Base-by-base conservation (phyloP, 2,329 filamentous ascomycete species). In the Penicillium fuscoglaucum region DNA sequence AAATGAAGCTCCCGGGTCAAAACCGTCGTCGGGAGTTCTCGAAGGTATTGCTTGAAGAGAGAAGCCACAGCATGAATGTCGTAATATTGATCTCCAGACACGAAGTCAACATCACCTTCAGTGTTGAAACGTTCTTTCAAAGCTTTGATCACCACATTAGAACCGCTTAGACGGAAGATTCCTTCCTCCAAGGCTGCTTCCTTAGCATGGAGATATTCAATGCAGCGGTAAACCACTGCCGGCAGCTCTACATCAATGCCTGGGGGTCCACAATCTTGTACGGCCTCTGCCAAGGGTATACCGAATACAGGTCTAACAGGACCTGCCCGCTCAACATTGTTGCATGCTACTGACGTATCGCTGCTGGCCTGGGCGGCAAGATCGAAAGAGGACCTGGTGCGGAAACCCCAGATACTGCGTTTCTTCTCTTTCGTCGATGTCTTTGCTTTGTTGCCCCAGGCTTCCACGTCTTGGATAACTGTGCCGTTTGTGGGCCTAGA, bases 61-160 rank as follows among this genome's bases (percentile, higher is more conserved):
- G 93, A 96, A 8, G 95, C 95, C 12, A 99, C 90, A 0, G 95
- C 95, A 73, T 99, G 93, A 28, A 99, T 93, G 73, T 99, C 95
- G 72, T 96, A 91, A 72, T 93, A 96, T 58, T 90, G 87, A 50
- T 89, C 89, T 13, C 69, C 93, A 2, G 83, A 85, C 28, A 97
- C 75, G 52, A 99, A 82, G 72, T 96, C 91, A 64, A 99, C 84
- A 71, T 99, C 95, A 46, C 93, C 89, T 78, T 99, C 93, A 4
- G 78, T 87, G 74, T 99, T 97, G 80, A 99, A 99, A 2, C 93
- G 88, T 72, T 98, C 93, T 61, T 90, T 90, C 44, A 99, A 83
- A 57, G 87, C 87, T 75, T 93, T 96, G 77, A 99, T 96, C 50
- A 96, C 88, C 55, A 96, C 85, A 71, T 96, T 98, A 0, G 93